phyloP scores from a whole-genome alignment of 257 asterid genomes.

The Avicennia marina region DNA sequence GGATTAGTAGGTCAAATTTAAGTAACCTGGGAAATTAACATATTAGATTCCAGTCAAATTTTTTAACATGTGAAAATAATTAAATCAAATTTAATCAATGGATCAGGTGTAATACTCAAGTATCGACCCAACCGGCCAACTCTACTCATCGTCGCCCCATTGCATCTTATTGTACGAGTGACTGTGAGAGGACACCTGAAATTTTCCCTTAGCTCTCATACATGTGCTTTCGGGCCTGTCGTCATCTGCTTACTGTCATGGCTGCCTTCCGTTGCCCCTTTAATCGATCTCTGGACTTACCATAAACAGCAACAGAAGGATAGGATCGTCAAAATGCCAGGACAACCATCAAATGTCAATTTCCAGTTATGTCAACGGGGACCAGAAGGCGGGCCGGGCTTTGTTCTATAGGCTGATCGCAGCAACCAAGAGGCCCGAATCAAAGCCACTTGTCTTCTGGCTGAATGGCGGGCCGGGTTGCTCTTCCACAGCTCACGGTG shows the following conservation, averaged over 20 bases:
- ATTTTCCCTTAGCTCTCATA: slow-evolving; percentile 8
- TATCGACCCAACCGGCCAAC: too few relatives aligned
- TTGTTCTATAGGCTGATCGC: slow-evolving; percentile 58
- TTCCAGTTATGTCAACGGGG: slow-evolving; percentile 56
- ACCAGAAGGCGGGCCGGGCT: slow-evolving; percentile 40
- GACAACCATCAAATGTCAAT: slow-evolving; percentile 40
- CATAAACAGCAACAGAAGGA: slow-evolving; percentile 38
- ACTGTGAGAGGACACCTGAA: slow-evolving; percentile 24
- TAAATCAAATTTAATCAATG: too few relatives aligned
- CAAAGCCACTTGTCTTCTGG: slow-evolving; percentile 64
- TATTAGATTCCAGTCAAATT: too few relatives aligned
- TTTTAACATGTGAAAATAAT: too few relatives aligned
- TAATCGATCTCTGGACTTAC: neutral
- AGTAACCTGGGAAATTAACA: too few relatives aligned
- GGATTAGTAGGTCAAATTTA: too few relatives aligned
- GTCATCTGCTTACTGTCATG: neutral
- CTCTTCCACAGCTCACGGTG: slow-evolving; percentile 62
- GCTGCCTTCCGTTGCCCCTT: slow-evolving; percentile 15
- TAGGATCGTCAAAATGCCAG: slow-evolving; percentile 41
- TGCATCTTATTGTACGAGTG: neutral
- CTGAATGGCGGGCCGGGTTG: slow-evolving; percentile 71
- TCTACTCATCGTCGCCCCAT: too few relatives aligned
- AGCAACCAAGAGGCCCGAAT: slow-evolving; percentile 31
- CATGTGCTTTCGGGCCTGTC: neutral
- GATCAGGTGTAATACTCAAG: too few relatives aligned